Evolutionary conservation across 345 rosid genomes (phyloP).

Genomic region (Carallia pectinifolia): DNA sequence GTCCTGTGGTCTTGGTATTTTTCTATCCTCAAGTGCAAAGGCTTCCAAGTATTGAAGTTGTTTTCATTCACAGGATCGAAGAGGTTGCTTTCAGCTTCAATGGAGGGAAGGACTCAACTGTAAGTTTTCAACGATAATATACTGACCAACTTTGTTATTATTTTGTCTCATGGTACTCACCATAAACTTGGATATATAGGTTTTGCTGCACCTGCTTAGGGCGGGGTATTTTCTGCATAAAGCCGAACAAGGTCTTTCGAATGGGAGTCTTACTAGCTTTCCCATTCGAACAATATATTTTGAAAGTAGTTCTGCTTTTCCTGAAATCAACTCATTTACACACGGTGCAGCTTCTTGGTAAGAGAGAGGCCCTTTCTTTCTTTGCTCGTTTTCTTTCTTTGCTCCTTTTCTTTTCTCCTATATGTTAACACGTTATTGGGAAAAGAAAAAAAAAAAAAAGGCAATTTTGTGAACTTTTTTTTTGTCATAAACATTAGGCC

Average conservation of each 20-base stretch:
- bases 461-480: not conserved
- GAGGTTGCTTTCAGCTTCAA: slow-evolving; percentile 98
- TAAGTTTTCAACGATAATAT: slow-evolving; percentile 40
- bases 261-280: slow-evolving; percentile 57
- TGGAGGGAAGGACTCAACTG: slow-evolving; percentile 98
- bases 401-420: not conserved
- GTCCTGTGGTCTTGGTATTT: not conserved
- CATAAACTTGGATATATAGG: slow-evolving; percentile 51
- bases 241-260: slow-evolving; percentile 50
- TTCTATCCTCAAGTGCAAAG: slow-evolving; percentile 7
- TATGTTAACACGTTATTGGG: not conserved
- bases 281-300: slow-evolving; percentile 92
- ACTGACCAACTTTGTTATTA: slow-evolving; percentile 8
- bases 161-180: slow-evolving; percentile 21
- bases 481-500: not conserved
- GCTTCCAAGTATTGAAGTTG: slow-evolving; percentile 25
- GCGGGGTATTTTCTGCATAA: slow-evolving; percentile 83
- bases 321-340: slow-evolving; percentile 89
- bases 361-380: slow-evolving; percentile 28
- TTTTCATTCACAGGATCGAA: slow-evolving; percentile 54
- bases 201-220: slow-evolving; percentile 86
- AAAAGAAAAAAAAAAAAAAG: not conserved
- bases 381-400: slow-evolving; percentile 1
- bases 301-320: slow-evolving; percentile 78
- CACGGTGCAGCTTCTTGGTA: slow-evolving; percentile 75